Base-by-base conservation (phyloP, 1,284 basidiomycete species). In the Cystobasidium slooffiae region DNA sequence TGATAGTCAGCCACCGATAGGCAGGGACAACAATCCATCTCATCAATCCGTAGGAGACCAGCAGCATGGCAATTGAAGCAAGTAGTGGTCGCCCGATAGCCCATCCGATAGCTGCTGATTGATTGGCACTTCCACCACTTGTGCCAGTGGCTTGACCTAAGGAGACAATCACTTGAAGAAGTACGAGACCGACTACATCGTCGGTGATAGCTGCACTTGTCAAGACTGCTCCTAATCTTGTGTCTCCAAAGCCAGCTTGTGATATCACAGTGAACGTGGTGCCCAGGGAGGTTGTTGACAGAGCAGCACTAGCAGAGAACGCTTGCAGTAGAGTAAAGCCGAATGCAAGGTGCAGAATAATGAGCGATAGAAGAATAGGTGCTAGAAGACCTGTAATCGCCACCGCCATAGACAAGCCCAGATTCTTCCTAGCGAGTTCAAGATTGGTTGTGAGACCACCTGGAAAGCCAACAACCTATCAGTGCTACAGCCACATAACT, bases 161-260 rank as follows among this genome's bases (percentile, higher is more conserved):
- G 3, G 55, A 52, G 67, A 68, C 39, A 46, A 72, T 63, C 9
- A 72, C 59, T 44, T 72, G 69, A 18, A 84, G 82, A 43, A 88
- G 83, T 55, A 88, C 84, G 22, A 88, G 84, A 0, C 86, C 87
- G 24, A 87, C 80, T 9, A 88, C 83, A 78, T 88, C 87, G 79
- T 88, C 87, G 64, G 87, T 82, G 20, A 88, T 82, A 0, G 87
- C 87, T 0, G 86, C 86, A 46, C 83, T 84, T 22, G 86, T 82
- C 16, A 88, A 81, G 1, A 86, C 83, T 0, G 85, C 85, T 3
- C 86, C 86, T 0, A 87, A 81, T 24, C 84, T 81, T 0, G 86
- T 86, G 41, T 83, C 80, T 0, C 83, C 82, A 12, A 88, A 80
- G 12, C 83, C 81, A 18, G 80, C 78, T 43, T 72, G 46, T 75